Evolutionary conservation across 352 stramenopile species (phyloP), one percentile per base, ranked within the genome.

Genomic region (Phytophthora macrochlamydospora): DNA sequence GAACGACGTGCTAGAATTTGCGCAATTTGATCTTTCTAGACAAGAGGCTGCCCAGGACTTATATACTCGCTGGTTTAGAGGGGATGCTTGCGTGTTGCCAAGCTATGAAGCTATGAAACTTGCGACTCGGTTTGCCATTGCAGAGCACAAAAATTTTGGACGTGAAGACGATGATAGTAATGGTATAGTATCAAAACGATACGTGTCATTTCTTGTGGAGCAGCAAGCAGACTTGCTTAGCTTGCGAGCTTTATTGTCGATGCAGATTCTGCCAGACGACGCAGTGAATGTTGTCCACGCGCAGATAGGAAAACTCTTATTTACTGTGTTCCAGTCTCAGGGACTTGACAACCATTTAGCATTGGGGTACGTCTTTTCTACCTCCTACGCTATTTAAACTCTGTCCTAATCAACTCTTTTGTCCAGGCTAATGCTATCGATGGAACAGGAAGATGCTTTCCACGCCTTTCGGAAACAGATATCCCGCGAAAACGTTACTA

Each of bases 391-490:
- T 24, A 24, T 24, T 5, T 45, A 45, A 45, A 45, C 8, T 5
- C 13, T 45, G 4, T 12, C 4, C 38, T 45, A 12, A 32, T 8
- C 44, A 45, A 45, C 13, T 30, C 62, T 31, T 62, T 14, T 44
- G 12, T 49, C 11, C 52, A 90, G 86, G 3, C 59, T 92, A 3
- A 91, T 94, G 84, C 68, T 94, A 5, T 78, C 81, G 1, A 83
- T 94, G 65, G 77, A 91, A n/a, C 79, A 92, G 57, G 65, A 83
- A n/a, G 79, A 87, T 31, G 85, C 81, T 1, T 95, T 92, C 54
- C 77, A 79, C 24, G 70, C 76, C 1, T 93, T 95, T 60, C 79
- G 85, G 54, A 69, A 61, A n/a, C 85, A 93, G 56, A 88, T 95
- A 33, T 89, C 85, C 33, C 76, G 84, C 58, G 87, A 95, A 62